Base-by-base conservation (phyloP, 768 basidiomycete species). In the Phaeolepiota aurea region DNA sequence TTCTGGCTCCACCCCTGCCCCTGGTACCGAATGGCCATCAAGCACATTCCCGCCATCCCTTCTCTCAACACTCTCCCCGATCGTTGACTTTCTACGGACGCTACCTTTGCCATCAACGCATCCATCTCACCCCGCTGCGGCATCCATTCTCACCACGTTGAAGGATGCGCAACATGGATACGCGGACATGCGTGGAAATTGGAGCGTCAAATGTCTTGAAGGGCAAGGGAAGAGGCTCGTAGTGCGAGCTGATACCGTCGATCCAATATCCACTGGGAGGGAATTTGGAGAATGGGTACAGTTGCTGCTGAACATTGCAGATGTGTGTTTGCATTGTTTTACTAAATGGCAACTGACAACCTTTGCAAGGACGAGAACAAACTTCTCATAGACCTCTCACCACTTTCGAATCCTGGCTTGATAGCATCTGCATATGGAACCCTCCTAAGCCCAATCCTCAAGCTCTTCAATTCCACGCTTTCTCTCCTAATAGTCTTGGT, bases 161-260 rank as follows among this genome's bases (percentile, higher is more conserved):
- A 77, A 70, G 51, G 87, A 90, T 14, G 85, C 86, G 4, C 86
- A 87, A 58, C 70, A 71, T 41, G 87, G 87, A 1, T 89, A 86
- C 46, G 87, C 85, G 0, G 87, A 89, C 48, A 90, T 90, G 86
- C 74, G 88, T 19, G 86, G 87, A 9, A 69, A 65, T 10, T 90
- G 88, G 88, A 71, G 68, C 31, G 72, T 72, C 45, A 87, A 82
- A 51, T 83, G 85, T 40, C 56, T 89, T 15, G 88, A 90, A 51
- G 66, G 66, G 4, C 78, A 80, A 48, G 83, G 76, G 2, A 81
- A 80, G 49, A 66, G 83, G 5, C 65, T 82, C 5, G 63, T 87
- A 1, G 84, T 85, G 22, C 63, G 84, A 10, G 78, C 82, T 1
- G 84, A 87, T 43, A 81, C 72, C 0, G 64, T 79, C 5, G 82